These are phyloP conservation scores for Termitomyces sp. DNA, from an alignment of 768 basidiomycete genomes.

Conservation along the genomic window DNA sequence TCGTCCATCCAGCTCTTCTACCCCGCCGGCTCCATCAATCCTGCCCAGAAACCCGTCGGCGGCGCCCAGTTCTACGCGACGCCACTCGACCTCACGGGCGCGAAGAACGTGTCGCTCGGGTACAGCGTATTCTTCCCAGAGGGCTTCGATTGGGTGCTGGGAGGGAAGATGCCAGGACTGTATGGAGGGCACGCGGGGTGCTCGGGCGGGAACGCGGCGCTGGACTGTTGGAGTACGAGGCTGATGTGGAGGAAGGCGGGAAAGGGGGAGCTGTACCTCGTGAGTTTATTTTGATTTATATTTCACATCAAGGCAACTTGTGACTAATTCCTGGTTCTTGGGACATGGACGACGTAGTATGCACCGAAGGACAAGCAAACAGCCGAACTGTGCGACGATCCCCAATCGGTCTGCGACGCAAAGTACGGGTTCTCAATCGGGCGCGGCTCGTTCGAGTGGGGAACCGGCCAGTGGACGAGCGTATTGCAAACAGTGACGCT, in stretches of 20 bases:
- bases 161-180: conserved; percentile 82
- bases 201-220: conserved; percentile 71
- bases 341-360: too few relatives aligned
- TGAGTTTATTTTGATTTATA: conserved; percentile 33
- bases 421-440: conserved; percentile 74
- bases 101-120: conserved; percentile 49
- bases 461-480: conserved; percentile 64
- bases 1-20: conserved; percentile 62
- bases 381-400: conserved; percentile 50
- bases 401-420: conserved; percentile 57
- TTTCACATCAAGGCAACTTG: neutral
- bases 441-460: conserved; percentile 65
- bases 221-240: conserved; percentile 77
- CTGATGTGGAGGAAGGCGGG: conserved; percentile 78
- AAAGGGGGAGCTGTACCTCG: conserved; percentile 72
- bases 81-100: conserved; percentile 40
- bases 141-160: conserved; percentile 75
- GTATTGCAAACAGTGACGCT: conserved; percentile 65
- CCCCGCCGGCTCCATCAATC: conserved; percentile 68
- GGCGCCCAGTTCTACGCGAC: conserved; percentile 67
- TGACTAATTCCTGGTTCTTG: neutral
- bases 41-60: conserved; percentile 56
- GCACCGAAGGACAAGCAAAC: conserved; percentile 73
- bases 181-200: conserved; percentile 67
- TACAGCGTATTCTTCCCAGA: conserved; percentile 78